phyloP scores from a whole-genome alignment of 2,329 filamentous ascomycete genomes.

The Aureobasidium sp. region DNA sequence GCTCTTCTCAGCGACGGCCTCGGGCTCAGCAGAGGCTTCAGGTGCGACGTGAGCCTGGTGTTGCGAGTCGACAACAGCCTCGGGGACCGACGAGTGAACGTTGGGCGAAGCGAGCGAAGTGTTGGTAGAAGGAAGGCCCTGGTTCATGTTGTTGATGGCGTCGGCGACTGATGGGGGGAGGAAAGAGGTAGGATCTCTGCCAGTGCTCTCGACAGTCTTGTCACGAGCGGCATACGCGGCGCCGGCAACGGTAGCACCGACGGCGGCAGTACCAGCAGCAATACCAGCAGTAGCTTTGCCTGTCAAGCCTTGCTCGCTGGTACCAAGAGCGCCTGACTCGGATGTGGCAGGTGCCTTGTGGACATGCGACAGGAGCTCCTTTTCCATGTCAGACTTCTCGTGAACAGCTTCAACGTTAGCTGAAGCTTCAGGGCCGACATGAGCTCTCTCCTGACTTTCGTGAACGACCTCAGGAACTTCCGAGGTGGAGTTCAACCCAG shows the following conservation, averaged over 20 bases:
- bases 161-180: conserved; percentile 34
- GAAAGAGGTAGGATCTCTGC: conserved; percentile 36
- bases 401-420: conserved; percentile 50
- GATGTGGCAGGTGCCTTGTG: conserved; percentile 31
- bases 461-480: conserved; percentile 28
- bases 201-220: conserved; percentile 31
- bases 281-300: conserved; percentile 38
- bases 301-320: conserved; percentile 18
- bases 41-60: conserved; percentile 53
- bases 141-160: conserved; percentile 36
- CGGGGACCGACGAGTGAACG: conserved; percentile 41
- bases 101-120: conserved; percentile 25
- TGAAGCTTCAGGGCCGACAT: conserved; percentile 59
- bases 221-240: conserved; percentile 29
- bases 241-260: conserved; percentile 31
- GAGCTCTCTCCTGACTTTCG: conserved; percentile 62
- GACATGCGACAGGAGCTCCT: conserved; percentile 59
- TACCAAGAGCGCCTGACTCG: conserved; percentile 33
- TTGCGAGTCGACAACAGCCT: conserved; percentile 65
- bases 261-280: conserved; percentile 38
- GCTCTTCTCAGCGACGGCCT: conserved; percentile 64
- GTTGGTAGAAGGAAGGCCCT: conserved; percentile 12
- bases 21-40: conserved; percentile 59
- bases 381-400: conserved; percentile 50
- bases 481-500: not conserved